Base-by-base conservation (phyloP, 495 filamentous ascomycete species). In the Cercophora sp. region DNA sequence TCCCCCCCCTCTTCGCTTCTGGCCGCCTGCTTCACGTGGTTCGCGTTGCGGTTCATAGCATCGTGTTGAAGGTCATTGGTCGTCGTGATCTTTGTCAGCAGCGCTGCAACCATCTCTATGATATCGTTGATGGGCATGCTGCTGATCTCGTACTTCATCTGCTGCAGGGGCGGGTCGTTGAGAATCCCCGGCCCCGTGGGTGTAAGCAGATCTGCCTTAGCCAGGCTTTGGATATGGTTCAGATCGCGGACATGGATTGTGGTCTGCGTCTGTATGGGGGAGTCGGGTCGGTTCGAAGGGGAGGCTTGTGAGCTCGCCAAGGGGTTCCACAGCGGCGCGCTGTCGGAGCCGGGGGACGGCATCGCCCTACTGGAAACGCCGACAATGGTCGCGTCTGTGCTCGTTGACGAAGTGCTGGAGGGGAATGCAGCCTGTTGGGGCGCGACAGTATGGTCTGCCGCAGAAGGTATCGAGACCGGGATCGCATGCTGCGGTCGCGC, bases 91-190 rank as follows among this genome's bases (percentile, higher is more conserved):
- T 97, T 97, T 8, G 94, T 96, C 52, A 99, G 75, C 32, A 99
- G 83, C n/a, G 89, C 92, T 4, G 93, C 93, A 5, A 99, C 94
- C 94, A 99, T 99, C 70, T 99, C 94, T 69, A 99, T 99, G 59
- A 99, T 91, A 58, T 99, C 94, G 45, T 82, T 80, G 55, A 97
- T 93, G 43, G 94, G 92, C 93, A 99, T 99, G 45, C 84, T 86
- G 70, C 91, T 96, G 56, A 99, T 97, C 68, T 97, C 93, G 66
- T 95, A 99, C 60, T 85, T 81, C 70, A 79, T 69, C 54, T 79
- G 61, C 43, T 78, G 73, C 4, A 78, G 62, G 6, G 75, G 69
- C 0, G 71, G 69, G 45, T 77, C 75, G 50, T 75, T 75, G 4
- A 78, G 60, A 34, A 70, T 70, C 29, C 79, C 72, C 22, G 77